Base-by-base conservation (phyloP, 306 rosid genomes). In the Malus fusca region DNA sequence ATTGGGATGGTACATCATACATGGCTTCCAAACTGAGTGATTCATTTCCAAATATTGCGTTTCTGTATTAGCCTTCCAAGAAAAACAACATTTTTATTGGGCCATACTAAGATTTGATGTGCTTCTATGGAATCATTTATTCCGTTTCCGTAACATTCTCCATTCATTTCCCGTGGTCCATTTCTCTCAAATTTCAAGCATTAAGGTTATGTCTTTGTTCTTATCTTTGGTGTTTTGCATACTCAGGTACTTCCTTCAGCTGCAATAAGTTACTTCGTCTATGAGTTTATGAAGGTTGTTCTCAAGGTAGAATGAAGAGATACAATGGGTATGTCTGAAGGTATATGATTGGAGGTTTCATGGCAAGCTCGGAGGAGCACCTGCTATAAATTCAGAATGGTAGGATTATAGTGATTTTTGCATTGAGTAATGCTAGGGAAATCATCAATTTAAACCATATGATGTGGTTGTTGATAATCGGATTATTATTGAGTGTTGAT, bases 201-300 rank as follows among this genome's bases (percentile, higher is more conserved):
- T 12, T 69, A 11, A 74, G 58, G 19, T 76, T 72, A 8, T 61
- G 26, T 42, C 66, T 26, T 69, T 70, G 15, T 30, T 28, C 23
- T 80, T 64, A 31, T 73, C 59, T 65, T 25, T 61, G 11, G 48
- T 75, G 48, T 71, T 77, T 33, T 79, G 67, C 71, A 11, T 74
- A 15, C 84, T 73, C 89, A 95, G 99, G 99, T 95, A 55, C 99
- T 95, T 79, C 99, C 99, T 46, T 95, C 99, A 11, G 99, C 99
- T 63, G 71, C 99, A 71, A 89, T 89, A 70, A 92, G 99, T 83
- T 95, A 88, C 84, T 90, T 92, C 72, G 97, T 95, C 77, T 95
- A 95, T 14, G 99, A 95, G 87, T 95, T 83, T 88, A 92, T 90
- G 99, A 95, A 95, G 89, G 85, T 95, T 66, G 96, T 92, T 73